Evolutionary conservation across 441 rosid genomes (phyloP), one percentile per base, ranked within the genome.

Genomic region (Capsella rubella): DNA sequence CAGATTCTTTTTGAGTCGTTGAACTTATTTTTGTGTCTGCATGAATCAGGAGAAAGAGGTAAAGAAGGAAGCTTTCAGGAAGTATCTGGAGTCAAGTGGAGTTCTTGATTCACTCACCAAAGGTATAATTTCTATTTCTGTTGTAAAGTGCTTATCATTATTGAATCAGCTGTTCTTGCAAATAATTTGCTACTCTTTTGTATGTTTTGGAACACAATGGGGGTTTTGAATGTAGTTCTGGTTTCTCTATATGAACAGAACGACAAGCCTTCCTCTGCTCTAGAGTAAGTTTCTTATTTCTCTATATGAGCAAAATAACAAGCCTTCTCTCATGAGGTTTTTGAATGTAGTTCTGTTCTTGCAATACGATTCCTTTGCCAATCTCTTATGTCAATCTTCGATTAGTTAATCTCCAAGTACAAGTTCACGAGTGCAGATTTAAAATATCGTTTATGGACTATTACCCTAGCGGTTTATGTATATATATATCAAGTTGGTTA

Each of bases 211-310:
- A 32, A 21, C 35, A 52, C 43, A 13, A 16, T 10, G 1, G 10
- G 40, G 51, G 35, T 37, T 54, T 25, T 1, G 45, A 47, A 35
- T 87, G 75, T 75, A 95, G 95, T 89, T 77, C 78, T 95, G 73
- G 96, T 90, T 75, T 78, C 93, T 31, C 82, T 92, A 59, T 95
- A 92, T 79, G 99, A 95, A 84, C 93, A 95, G 73, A 86, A 88
- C 79, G 97, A 92, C 77, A 90, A 90, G 72, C 99, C 97, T 75
- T 85, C 93, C 46, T 92, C 98, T 64, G 97, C 96, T 65, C 78
- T 85, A 57, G 99, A 95, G 98, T 92, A 82, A 84, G 99, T 89
- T 65, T 61, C 50, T 35, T 9, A 8, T 35, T 35, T 35, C 39
- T 35, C 39, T 35, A 35, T 35, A 35, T 6, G 39, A 35, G 11